These are phyloP conservation scores for Dactylonectria estremocensis DNA, from an alignment of 2,329 filamentous ascomycete genomes.

Conservation along the genomic window DNA sequence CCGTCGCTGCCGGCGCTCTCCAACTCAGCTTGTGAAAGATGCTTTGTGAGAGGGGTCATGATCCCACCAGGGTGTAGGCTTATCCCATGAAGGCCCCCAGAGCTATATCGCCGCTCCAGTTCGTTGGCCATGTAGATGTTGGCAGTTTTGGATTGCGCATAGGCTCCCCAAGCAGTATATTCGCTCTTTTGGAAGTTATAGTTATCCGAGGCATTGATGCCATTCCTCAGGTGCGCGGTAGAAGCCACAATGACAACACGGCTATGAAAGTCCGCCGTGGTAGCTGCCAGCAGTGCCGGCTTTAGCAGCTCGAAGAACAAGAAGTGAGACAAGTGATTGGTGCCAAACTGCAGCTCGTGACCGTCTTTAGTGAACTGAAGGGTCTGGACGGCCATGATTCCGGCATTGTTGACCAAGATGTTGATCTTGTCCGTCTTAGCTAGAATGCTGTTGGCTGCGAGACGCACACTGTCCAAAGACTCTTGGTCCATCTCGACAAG, in stretches of 20 bases:
- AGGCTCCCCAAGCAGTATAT: slow-evolving; percentile 35
- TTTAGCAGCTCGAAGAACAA: slow-evolving; percentile 58
- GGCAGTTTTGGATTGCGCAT: slow-evolving; percentile 38
- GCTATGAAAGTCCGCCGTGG: slow-evolving; percentile 57
- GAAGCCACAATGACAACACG: slow-evolving; percentile 64
- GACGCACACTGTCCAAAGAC: slow-evolving; percentile 3
- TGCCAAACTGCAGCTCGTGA: too few species aligned
- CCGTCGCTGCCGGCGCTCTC: neutral
- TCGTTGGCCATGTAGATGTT: slow-evolving; percentile 41
- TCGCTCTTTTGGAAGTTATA: slow-evolving; percentile 32
- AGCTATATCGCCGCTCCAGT: slow-evolving; percentile 32
- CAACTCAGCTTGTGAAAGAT: neutral
- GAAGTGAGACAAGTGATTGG: too few species aligned
- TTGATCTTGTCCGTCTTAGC: too few species aligned
- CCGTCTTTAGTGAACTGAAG: too few species aligned
- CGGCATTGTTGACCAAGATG: too few species aligned
- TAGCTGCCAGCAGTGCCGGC: slow-evolving; percentile 56
- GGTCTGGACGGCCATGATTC: too few species aligned
- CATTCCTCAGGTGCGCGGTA: slow-evolving; percentile 53
- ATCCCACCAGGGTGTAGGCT: slow-evolving; percentile 36
- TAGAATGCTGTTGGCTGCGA: too few species aligned
- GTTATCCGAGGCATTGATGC: slow-evolving; percentile 33
- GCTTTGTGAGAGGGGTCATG: slow-evolving; percentile 1
- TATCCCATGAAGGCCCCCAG: slow-evolving; percentile 26
- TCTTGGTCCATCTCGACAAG: too few species aligned